Base-by-base conservation (phyloP, 2,329 filamentous ascomycete species). In the Fusarium sororula region DNA sequence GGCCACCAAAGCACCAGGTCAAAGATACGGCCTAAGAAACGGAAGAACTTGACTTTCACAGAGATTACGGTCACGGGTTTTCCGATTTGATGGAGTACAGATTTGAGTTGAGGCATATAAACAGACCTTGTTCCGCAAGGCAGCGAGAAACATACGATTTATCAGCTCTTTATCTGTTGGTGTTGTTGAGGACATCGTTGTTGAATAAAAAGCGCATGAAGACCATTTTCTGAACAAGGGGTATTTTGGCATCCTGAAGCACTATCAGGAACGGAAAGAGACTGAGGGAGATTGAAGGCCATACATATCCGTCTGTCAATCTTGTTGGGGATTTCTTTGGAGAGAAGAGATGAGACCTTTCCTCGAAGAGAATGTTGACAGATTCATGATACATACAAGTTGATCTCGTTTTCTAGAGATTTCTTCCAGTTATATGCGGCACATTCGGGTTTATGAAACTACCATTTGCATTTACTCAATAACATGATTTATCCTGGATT, bases 171-270 rank as follows among this genome's bases (percentile, higher is more conserved):
- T 3, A 1, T 7, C 17, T 13, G 4, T 30, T 44, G 2, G 12
- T 17, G 5, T 3, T 6, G 2, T 20, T 13, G 22, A 9, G 24
- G 28, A 13, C 3, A 3, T 3, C 22, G 22, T 35, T 51, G 22
- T 4, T 24, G 8, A 14, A 7, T 2, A 14, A 6, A 30, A 24
- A 32, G 15, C 15, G 5, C 2, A n/a, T 50, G 3, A 17, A 18
- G 28, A 7, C 15, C 28, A 32, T 14, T 17, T 32, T 3, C 22
- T 32, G 22, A 9, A 32, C 0, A 14, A 32, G 10, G 15, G 47
- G 7, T 6, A 7, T 14, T 24, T 1, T 6, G 2, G 3, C 15
- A 13, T 6, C 48, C 3, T 24, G 4, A 1, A 9, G 11, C n/a
- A 35, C 15, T 51, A 14, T 7, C 1, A 18, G 2, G 22, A 14